Conservation (phyloP, 192 early-diverging fungal genomes). For the Spinellus fusiger region DNA sequence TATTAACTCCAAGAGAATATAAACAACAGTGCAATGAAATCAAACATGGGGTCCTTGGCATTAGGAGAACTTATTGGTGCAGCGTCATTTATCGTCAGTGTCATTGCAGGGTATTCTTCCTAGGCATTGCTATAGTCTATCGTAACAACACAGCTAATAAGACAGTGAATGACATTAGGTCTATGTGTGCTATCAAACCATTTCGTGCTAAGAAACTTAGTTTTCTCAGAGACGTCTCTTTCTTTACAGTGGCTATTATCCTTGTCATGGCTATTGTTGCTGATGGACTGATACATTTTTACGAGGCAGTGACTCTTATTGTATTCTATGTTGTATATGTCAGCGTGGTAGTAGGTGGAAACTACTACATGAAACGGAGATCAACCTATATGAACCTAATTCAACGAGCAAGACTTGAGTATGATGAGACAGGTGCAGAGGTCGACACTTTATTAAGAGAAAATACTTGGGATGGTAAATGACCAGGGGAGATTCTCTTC, state of each 20-base stretch:
- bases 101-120: constrained; percentile 27
- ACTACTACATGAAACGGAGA: constrained; percentile 39
- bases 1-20: background rate
- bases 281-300: constrained; percentile 49
- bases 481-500: background rate
- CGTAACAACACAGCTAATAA: background rate
- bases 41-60: constrained; percentile 70
- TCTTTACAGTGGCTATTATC: constrained; percentile 61
- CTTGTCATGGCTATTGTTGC: constrained; percentile 46
- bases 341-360: constrained; percentile 50
- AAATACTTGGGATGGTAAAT: constrained; percentile 11
- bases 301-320: constrained; percentile 51
- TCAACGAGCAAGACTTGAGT: constrained; percentile 40
- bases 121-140: background rate
- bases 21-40: constrained; percentile 50
- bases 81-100: constrained; percentile 39
- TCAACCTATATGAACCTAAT: constrained; percentile 35
- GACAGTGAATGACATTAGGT: constrained; percentile 26
- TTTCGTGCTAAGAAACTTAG: constrained; percentile 62
- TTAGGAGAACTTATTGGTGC: constrained; percentile 92
- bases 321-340: constrained; percentile 60
- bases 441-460: constrained; percentile 26
- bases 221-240: constrained; percentile 76
- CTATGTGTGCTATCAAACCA: constrained; percentile 74
- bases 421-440: constrained; percentile 33